Evolutionary conservation across 2,329 filamentous ascomycete species (phyloP).

Genomic region (Botrytis fabae): DNA sequence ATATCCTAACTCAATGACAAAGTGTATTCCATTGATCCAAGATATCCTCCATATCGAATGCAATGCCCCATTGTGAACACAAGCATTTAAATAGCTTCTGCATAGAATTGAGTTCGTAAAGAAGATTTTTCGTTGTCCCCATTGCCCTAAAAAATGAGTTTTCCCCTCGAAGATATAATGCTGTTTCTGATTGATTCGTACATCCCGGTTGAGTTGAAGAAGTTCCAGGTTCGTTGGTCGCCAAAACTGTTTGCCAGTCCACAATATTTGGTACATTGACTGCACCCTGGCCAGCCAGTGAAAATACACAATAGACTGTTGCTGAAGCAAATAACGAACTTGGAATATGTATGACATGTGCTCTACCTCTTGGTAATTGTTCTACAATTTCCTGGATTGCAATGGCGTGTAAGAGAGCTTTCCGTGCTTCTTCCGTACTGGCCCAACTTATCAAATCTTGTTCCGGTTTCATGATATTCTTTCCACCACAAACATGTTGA

Average conservation of each 20-base stretch:
- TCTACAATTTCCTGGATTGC: slow-evolving; percentile 50
- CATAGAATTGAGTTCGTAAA: slow-evolving; percentile 51
- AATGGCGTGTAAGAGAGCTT: slow-evolving; percentile 46
- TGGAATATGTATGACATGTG: slow-evolving; percentile 49
- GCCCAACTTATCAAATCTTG: slow-evolving; percentile 46
- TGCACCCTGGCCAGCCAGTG: slow-evolving; percentile 43
- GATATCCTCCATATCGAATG: slow-evolving; percentile 48
- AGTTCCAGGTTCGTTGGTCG: slow-evolving; percentile 32
- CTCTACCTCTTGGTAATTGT: slow-evolving; percentile 46
- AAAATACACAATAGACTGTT: slow-evolving; percentile 46
- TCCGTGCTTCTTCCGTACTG: slow-evolving; percentile 44
- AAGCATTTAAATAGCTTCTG: slow-evolving; percentile 49
- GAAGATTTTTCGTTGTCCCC: slow-evolving; percentile 42
- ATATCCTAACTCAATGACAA: slow-evolving; percentile 41
- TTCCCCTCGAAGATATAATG: slow-evolving; percentile 43
- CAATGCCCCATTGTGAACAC: slow-evolving; percentile 48
- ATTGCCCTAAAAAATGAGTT: slow-evolving; percentile 31
- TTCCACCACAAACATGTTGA: slow-evolving; percentile 45
- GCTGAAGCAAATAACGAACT: slow-evolving; percentile 47
- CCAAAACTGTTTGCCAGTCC: slow-evolving; percentile 46
- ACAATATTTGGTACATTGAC: slow-evolving; percentile 44
- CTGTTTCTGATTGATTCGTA: slow-evolving; percentile 49
- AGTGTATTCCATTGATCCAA: slow-evolving; percentile 47
- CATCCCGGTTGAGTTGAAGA: slow-evolving; percentile 62
- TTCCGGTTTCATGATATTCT: slow-evolving; percentile 34